Evolutionary conservation across 208 protist genomes (phyloP).

Genomic region (Leishmania lainsoni): DNA sequence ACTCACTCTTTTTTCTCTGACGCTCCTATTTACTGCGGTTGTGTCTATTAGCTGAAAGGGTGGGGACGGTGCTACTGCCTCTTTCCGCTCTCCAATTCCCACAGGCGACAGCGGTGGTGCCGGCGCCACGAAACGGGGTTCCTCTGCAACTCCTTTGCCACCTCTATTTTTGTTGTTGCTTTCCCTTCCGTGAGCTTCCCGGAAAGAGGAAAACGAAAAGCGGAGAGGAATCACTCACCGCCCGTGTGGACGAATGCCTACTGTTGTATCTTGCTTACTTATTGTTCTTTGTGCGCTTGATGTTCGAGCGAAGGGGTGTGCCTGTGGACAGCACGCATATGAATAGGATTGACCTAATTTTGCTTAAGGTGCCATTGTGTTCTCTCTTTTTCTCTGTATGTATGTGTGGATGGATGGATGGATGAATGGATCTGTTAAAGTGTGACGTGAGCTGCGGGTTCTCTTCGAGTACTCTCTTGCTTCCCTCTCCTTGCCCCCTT

Average conservation of each 20-base stretch:
- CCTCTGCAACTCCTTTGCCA: background rate
- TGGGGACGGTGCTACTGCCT: background rate
- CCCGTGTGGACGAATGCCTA: background rate
- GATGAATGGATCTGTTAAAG: background rate
- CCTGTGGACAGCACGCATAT: background rate
- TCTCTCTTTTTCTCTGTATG: slow-evolving; percentile 19
- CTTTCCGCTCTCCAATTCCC: background rate
- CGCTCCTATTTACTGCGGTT: background rate
- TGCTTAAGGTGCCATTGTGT: slow-evolving; percentile 14
- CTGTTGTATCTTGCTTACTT: background rate
- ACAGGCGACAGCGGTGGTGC: background rate
- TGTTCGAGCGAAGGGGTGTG: background rate
- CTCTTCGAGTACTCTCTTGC: background rate
- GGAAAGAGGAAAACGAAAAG: background rate
- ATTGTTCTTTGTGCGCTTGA: background rate
- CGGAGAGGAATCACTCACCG: background rate
- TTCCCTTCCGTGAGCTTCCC: background rate
- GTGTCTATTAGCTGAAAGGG: slow-evolving; percentile 1
- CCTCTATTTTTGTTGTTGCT: background rate
- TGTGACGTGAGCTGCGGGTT: background rate
- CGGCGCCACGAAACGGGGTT: background rate
- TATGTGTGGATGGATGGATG: background rate
- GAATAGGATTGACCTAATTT: background rate
- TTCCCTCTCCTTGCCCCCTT: slow-evolving; percentile 4
- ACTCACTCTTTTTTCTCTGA: slow-evolving; percentile 7